Evolutionary conservation across 176 grass and related monocot species (phyloP), one percentile per base, ranked within the genome.

Genomic region (Hyparrhenia diplandra): DNA sequence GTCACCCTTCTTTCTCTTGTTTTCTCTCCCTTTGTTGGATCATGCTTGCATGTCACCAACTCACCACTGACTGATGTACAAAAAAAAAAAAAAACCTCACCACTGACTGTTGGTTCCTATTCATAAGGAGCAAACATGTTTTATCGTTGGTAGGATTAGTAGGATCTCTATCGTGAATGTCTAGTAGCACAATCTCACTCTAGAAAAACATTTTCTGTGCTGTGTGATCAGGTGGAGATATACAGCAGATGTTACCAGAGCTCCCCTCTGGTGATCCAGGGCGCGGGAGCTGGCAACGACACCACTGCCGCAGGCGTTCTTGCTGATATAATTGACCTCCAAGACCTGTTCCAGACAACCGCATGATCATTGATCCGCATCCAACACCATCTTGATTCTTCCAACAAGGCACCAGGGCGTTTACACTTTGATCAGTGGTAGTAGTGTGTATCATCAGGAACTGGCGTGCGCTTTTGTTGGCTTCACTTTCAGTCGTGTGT

Each of bases 261-360:
- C 66, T 94, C 95, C 0, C 90, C 95, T 70, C 66, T 98, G 69
- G 95, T 98, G 74, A 98, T 98, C 64, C 95, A 98, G 67, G 92
- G 95, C 11, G 95, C 95, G 13, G 95, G 95, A 82, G 95, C 95
- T 1, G 92, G 95, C 51, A 98, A 98, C 16, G 92, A 98, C 58
- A 93, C 95, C 51, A 98, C 90, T 0, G 95, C 92, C 42, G 90
- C 88, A 1, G 92, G 95, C 81, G 95, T 98, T 55, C 95, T 98
- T 45, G 92, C 95, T 40, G 92, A 98, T 57, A 84, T 98, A 62
- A 49, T 93, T 8, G 95, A 94, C 34, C 89, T 98, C 31, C 92
- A 93, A 78, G 92, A 94, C 86, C 86, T 98, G 54, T 98, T 98
- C 73, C 82, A 49, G 69, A 76, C 52, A 24, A 43, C 18, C 2